Conservation (phyloP, 495 filamentous ascomycete genomes). For the Platismatia glauca region DNA sequence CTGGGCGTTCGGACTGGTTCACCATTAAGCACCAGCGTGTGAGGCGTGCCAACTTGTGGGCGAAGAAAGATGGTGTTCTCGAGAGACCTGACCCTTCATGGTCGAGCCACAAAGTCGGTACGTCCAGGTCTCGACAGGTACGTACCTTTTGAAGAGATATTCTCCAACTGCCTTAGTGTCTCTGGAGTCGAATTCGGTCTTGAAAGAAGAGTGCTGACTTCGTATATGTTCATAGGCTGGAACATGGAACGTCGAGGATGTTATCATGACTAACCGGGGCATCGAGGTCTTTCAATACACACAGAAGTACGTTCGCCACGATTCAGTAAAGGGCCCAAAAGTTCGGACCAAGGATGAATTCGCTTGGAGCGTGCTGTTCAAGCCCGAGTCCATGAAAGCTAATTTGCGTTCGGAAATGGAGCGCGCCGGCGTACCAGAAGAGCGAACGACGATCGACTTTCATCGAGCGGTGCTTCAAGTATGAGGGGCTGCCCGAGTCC, state of each 20-base stretch:
- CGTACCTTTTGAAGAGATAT: background rate
- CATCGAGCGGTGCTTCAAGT: background rate
- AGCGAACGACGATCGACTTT: background rate
- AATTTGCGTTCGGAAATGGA: background rate
- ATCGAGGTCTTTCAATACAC: background rate
- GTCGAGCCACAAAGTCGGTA: background rate
- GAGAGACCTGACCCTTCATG: background rate
- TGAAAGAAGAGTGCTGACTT: background rate
- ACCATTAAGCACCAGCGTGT: background rate
- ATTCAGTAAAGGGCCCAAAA: background rate
- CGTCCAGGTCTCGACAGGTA: background rate
- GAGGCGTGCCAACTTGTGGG: background rate
- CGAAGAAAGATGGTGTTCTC: background rate
- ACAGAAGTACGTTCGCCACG: background rate
- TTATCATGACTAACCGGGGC: background rate
- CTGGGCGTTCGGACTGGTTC: background rate
- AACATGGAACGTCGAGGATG: background rate
- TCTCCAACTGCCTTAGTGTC: background rate
- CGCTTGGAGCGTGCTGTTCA: background rate
- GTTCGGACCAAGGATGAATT: background rate
- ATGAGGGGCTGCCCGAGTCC: background rate
- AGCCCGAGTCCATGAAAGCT: background rate
- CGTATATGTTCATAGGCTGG: background rate
- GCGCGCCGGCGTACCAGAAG: background rate
- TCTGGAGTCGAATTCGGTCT: too few species aligned